A percentile compares a stretch with the other conserved stretches of the same genome.
phyloP scores from a whole-genome alignment of 2,329 filamentous ascomycete species.

The Aspergillus fijiensis region DNA sequence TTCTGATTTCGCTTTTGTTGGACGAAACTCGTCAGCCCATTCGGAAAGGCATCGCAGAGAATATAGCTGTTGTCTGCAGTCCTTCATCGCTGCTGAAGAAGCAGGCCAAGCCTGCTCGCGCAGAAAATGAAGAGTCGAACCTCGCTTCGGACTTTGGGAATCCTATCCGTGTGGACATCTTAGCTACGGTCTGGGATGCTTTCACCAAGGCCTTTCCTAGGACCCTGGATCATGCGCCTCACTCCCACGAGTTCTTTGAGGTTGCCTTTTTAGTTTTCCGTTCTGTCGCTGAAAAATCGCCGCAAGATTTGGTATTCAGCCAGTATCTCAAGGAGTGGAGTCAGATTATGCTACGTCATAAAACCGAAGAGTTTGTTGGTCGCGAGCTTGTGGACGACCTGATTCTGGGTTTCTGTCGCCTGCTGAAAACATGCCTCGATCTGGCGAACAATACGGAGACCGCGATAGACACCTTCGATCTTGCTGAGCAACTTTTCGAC shows the following conservation, averaged over 20 bases:
- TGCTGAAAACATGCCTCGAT: constrained; percentile 45
- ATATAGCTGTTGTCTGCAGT: constrained; percentile 40
- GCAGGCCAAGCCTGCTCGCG: constrained; percentile 16
- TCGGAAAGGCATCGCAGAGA: constrained; percentile 41
- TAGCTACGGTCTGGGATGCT: constrained; percentile 48
- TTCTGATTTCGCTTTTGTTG: constrained; percentile 46
- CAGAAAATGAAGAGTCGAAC: constrained; percentile 18
- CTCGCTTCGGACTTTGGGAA: constrained; percentile 23
- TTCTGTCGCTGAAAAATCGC: constrained; percentile 41
- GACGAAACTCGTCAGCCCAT: constrained; percentile 43
- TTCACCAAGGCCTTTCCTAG: constrained; percentile 43
- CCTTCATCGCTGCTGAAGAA: constrained; percentile 33
- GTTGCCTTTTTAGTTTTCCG: constrained; percentile 45
- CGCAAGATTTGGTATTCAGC: constrained; percentile 37
- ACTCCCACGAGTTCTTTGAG: constrained; percentile 50
- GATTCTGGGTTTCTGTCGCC: constrained; percentile 43
- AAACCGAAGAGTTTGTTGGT: constrained; percentile 49
- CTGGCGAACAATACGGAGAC: constrained; percentile 36
- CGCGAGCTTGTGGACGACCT: constrained; percentile 46
- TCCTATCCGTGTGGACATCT: constrained; percentile 38
- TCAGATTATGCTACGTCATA: constrained; percentile 43
- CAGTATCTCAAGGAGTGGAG: constrained; percentile 47
- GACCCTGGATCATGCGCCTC: constrained; percentile 36
- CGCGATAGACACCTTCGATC: constrained; percentile 35
- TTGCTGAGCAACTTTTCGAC: constrained; percentile 58